Base-by-base conservation (phyloP, 768 basidiomycete species). In the Pleurotus sapidus region DNA sequence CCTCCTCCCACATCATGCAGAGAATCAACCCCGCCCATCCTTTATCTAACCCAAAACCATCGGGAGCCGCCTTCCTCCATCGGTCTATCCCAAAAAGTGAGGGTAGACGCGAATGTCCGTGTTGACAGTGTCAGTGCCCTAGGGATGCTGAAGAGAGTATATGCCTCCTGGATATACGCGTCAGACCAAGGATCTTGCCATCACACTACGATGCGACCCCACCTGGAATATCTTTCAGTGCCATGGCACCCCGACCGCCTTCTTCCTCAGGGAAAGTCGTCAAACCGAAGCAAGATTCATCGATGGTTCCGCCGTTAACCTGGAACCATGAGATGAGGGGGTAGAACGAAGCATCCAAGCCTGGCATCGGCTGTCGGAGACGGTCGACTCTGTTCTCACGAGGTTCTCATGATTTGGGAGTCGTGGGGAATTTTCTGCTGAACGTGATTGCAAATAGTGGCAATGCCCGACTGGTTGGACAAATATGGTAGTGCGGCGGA, bases 1-100 rank as follows among this genome's bases (percentile, higher is more conserved):
- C 81, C 55, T 82, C 83, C 70, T 99, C 97, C 91, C 92, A 97
- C 90, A 98, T 93, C 86, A 99, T 89, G 61, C 88, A 91, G 39
- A 98, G 76, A 58, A 99, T 98, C 46, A 98, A 73, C 3, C 89
- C 89, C 1, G 81, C 76, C 97, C 97, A 99, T 6, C 93, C 87
- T 56, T 81, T 72, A 50, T 87, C 77, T 57, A 98, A 25, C 30
- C 20, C 20, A 43, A 53, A 59, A 18, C 56, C 46, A 17, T 11
- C 43, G 7, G 51, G 69, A 17, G 74, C 71, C 56, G 75, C 69
- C 20, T 68, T 70, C 61, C 74, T 82, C 95, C 95, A 98, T 27
- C 79, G 80, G 9, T 78, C 75, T 5, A 71, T 50, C 15, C 88
- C 86, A 46, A 98, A 77, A 2, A 76, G 74, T 14, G 68, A 51